phyloP scores from a whole-genome alignment of 345 rosid species.

The Gossypium anomalum region DNA sequence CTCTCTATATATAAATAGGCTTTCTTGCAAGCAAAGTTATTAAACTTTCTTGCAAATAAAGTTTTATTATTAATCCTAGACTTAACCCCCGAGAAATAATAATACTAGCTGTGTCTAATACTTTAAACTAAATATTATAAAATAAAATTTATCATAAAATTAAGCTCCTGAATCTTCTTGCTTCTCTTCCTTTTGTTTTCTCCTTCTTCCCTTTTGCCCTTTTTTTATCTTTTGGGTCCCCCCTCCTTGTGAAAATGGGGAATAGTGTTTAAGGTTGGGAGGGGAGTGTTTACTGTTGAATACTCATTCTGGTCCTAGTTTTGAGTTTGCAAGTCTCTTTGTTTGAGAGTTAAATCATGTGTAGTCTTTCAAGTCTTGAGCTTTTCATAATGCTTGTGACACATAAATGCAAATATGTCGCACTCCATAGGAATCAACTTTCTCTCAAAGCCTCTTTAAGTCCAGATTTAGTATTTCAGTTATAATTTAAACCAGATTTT shows the following conservation, averaged over 20 bases:
- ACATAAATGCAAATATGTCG: not conserved
- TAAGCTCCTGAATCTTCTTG: not conserved
- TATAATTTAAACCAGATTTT: not conserved
- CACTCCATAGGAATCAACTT: not conserved
- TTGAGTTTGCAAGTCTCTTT: not conserved
- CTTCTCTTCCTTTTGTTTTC: constrained; percentile 3
- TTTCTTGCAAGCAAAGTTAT: too few species aligned
- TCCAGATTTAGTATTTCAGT: not conserved
- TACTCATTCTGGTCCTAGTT: not conserved
- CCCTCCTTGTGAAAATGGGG: not conserved
- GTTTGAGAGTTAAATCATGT: not conserved
- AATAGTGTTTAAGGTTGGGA: not conserved
- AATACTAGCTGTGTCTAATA: too few species aligned
- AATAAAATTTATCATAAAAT: too few species aligned
- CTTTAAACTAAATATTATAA: too few species aligned
- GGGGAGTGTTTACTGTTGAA: not conserved
- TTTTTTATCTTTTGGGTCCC: not conserved
- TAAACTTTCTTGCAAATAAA: too few species aligned
- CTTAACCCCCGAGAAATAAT: too few species aligned
- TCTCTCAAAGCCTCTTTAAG: not conserved
- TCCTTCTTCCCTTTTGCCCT: not conserved
- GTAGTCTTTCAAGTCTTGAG: not conserved
- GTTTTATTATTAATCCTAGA: too few species aligned
- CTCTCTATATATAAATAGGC: too few species aligned
- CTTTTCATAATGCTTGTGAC: not conserved